Evolutionary conservation across 2,329 filamentous ascomycete genomes (phyloP), one percentile per base, ranked within the genome.

Genomic region (Stachybotrys chartarum): DNA sequence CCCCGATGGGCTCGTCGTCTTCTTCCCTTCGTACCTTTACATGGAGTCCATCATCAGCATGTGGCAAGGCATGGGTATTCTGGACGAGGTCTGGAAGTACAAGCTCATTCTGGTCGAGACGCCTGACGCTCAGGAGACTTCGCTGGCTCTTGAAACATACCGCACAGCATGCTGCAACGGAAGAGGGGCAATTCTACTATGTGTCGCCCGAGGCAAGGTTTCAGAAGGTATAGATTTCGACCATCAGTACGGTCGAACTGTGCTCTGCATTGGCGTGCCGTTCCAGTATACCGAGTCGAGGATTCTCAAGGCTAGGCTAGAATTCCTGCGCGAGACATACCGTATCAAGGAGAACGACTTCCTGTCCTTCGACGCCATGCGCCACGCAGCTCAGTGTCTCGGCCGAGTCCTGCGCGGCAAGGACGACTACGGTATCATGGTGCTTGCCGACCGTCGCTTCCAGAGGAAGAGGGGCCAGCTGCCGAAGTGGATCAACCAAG

Each of bases 401-500:
- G 95, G 94, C 14, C 92, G 94, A 68, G 94, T 99, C 48, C 77
- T 99, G 59, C 82, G 94, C 64, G 94, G 94, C 30, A 99, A 99
- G 71, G 95, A 99, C 68, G 94, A 99, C 72, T 99, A 99, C 71
- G 94, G 94, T n/a, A 90, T 99, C 77, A 99, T 99, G 94, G 93
- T 99, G 5, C 79, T 99, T 31, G 94, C 95, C 2, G 94, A 99
- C 70, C 86, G 90, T 47, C 85, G 94, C 17, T 99, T 97, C 71
- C 87, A 91, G 68, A 95, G 94, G 75, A 97, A 97, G 74, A 81
- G 91, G 44, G 79, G 73, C 3, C 95, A 99, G 72, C 78, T 99
- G 31, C 94, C 94, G 11, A 96, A 96, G 69, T 99, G 94, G 94
- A 99, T 99, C 66, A 89, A 87, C 59, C 88, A 95, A 67, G 91